Base-by-base conservation (phyloP, 495 filamentous ascomycete genomes). In the Oleoguttula mirabilis region DNA sequence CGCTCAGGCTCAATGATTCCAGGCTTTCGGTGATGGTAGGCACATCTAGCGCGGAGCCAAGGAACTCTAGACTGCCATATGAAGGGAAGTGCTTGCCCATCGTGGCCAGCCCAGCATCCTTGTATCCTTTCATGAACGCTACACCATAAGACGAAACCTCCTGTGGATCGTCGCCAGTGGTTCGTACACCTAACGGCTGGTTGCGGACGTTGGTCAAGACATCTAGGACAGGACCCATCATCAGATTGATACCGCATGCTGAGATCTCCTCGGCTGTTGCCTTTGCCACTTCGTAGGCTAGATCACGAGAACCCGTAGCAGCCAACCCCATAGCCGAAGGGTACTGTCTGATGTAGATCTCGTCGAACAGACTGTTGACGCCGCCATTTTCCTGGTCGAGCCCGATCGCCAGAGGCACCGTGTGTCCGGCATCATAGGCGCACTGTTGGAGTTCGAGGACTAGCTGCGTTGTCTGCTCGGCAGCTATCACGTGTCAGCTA, bases 351-450 rank as follows among this genome's bases (percentile, higher is more conserved):
- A 94, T 84, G 60, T 82, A 87, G 45, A 85, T 80, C 49, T 88
- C 83, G 64, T 94, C 86, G 55, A 84, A 94, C 12, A 94, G 69
- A 60, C 83, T 88, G 63, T 94, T 94, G 55, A 94, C 85, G 3
- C 86, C 86, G 35, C 86, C 86, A 80, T 94, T 94, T 59, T 94
- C 86, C 54, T 94, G 86, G 56, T 94, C 86, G 25, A 93, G 56
- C 11, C 82, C 83, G 52, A 94, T 93, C 41, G 84, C 65, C 20
- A 94, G 64, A 10, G 86, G 86, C 2, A 88, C 77, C 2, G 79
- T 79, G 59, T 94, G 86, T 31, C 85, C 83, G 40, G 86, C 81
- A 65, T 88, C 69, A 55, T 81, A 80, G 20, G 86, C 86, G 56
- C 85, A 85, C 42, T 79, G 85, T 60, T 94, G 86, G 30, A 94